Conservation (phyloP, 306 rosid genomes). For the Vigna reflexopilosa region DNA sequence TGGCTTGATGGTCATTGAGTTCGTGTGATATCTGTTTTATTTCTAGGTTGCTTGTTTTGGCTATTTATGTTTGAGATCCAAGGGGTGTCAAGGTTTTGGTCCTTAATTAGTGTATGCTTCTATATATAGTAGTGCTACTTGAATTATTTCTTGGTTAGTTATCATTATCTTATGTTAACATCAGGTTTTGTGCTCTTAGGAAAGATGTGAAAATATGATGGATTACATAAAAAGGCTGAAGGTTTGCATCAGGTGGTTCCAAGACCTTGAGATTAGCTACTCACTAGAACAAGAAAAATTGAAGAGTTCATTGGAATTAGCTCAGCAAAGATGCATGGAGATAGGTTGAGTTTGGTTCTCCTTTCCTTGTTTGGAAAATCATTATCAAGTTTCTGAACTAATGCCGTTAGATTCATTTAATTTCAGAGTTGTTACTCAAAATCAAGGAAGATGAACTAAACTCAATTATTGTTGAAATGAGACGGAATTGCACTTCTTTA, state of each 20-base stretch:
- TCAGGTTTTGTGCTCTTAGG: conserved; percentile 54
- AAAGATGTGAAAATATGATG: conserved; percentile 91
- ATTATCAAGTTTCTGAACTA: conserved; percentile 5
- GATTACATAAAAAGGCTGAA: conserved; percentile 93
- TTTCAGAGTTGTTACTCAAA: conserved; percentile 66
- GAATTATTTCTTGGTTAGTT: conserved; percentile 17
- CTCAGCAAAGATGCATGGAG: conserved; percentile 75
- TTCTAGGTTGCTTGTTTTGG: not conserved
- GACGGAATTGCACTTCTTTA: conserved; percentile 68
- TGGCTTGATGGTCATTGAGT: conserved; percentile 34
- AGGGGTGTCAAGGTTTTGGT: not conserved
- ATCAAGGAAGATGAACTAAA: conserved; percentile 93
- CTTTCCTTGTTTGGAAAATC: conserved; percentile 1
- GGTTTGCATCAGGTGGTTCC: conserved; percentile 94
- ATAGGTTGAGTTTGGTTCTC: conserved; percentile 57
- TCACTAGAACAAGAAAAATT: conserved; percentile 80
- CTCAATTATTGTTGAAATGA: conserved; percentile 77
- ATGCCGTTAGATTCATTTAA: conserved; percentile 38
- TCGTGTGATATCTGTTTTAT: not conserved
- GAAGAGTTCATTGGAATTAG: conserved; percentile 65
- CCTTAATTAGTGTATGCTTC: not conserved
- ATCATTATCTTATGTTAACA: conserved; percentile 24
- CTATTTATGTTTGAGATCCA: conserved; percentile 35
- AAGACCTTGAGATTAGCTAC: conserved; percentile 86
- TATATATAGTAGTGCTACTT: not conserved